Percentiles rank a stretch among this genome's conserved stretches.
phyloP scores from a whole-genome alignment of 2,329 filamentous ascomycete genomes.

The Leptographium radiaticola region DNA sequence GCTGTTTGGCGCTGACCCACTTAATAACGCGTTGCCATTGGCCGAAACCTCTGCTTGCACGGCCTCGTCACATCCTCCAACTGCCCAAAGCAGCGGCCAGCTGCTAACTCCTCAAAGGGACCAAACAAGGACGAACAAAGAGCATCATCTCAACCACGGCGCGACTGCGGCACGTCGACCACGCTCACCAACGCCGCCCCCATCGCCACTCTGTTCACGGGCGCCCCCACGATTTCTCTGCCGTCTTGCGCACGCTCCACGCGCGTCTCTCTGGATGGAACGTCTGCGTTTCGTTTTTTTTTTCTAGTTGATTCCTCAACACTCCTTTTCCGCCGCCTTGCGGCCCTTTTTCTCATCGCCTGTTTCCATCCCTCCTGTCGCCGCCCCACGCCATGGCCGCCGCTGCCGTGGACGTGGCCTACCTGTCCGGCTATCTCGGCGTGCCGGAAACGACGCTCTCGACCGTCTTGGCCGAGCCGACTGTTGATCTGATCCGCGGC shows the following conservation, averaged over 20 bases:
- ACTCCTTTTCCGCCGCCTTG: neutral
- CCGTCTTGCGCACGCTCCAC: neutral
- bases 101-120: neutral
- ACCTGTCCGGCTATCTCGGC: conserved; percentile 58
- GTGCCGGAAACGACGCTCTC: conserved; percentile 52
- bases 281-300: neutral
- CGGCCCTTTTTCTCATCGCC: neutral
- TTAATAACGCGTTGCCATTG: conserved; percentile 7
- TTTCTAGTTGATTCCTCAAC: neutral
- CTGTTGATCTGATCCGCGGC: conserved; percentile 61
- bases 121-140: conserved; percentile 7
- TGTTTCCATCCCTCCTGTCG: neutral
- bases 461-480: conserved; percentile 53
- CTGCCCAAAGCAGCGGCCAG: conserved; percentile 9
- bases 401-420: conserved; percentile 53
- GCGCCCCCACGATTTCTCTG: neutral
- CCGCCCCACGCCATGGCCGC: conserved; percentile 35
- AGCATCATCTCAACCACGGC: neutral
- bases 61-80: conserved; percentile 1
- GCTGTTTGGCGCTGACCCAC: neutral
- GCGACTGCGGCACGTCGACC: neutral
- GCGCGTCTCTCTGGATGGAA: conserved; percentile 6
- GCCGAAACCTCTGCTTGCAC: neutral
- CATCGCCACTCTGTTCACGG: neutral
- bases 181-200: neutral